Percentiles rank a stretch among this genome's conserved stretches.
Evolutionary conservation across 1,139 yeast genomes (phyloP).

Genomic region (Protomyces inundatus): DNA sequence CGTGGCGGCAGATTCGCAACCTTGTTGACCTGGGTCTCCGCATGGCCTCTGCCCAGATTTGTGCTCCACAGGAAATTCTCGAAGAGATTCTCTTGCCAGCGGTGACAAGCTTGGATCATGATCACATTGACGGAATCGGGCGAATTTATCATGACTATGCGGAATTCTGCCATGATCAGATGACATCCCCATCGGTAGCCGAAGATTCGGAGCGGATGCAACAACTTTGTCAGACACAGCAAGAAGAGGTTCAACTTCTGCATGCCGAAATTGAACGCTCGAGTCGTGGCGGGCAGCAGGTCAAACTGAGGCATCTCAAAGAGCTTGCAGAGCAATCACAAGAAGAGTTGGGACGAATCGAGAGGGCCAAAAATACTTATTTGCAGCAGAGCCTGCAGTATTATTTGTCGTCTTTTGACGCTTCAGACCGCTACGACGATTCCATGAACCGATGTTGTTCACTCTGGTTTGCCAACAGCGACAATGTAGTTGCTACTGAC

Average conservation of each 20-base stretch:
- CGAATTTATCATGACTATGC: slow-evolving; percentile 59
- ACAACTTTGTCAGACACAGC: slow-evolving; percentile 43
- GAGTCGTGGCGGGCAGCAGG: slow-evolving; percentile 45
- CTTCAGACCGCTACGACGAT: slow-evolving; percentile 47
- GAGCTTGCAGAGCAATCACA: slow-evolving; percentile 48
- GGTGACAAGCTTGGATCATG: slow-evolving; percentile 33
- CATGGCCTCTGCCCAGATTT: slow-evolving; percentile 66
- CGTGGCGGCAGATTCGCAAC: not conserved
- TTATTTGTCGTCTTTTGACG: slow-evolving; percentile 53
- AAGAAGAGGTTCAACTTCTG: slow-evolving; percentile 49
- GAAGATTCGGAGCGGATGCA: slow-evolving; percentile 47
- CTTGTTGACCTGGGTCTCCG: slow-evolving; percentile 49
- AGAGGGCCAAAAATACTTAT: slow-evolving; percentile 45
- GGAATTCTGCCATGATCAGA: slow-evolving; percentile 66
- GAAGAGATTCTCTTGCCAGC: slow-evolving; percentile 51
- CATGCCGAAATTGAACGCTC: slow-evolving; percentile 45
- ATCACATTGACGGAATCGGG: slow-evolving; percentile 38
- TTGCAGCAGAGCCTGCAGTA: slow-evolving; percentile 55
- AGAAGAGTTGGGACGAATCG: slow-evolving; percentile 45
- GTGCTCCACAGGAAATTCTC: slow-evolving; percentile 56
- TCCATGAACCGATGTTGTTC: slow-evolving; percentile 75
- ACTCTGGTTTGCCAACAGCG: slow-evolving; percentile 69
- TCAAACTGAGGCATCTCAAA: slow-evolving; percentile 41
- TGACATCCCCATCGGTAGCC: slow-evolving; percentile 45
- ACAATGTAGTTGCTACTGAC: slow-evolving; percentile 41